Evolutionary conservation across 129 eudicot genomes (phyloP).

Genomic region (Flaveria bidentis): DNA sequence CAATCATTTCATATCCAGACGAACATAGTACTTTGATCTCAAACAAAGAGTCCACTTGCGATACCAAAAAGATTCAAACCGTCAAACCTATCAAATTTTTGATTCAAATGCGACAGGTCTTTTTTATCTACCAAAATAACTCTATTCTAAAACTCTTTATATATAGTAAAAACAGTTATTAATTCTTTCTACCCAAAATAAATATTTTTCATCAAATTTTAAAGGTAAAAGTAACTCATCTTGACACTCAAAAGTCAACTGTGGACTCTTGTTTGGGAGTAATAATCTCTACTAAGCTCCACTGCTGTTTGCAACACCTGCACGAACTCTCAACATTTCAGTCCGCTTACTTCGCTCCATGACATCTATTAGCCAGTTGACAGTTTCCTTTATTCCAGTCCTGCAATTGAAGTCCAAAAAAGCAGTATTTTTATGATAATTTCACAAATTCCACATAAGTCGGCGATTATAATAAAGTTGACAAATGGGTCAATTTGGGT

Average conservation of each 20-base stretch:
- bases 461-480: background rate
- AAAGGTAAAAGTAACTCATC: conserved; percentile 24
- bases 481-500: background rate
- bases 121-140: conserved; percentile 26
- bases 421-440: background rate
- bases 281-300: conserved; percentile 39
- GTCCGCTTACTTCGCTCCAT: conserved; percentile 96
- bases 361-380: conserved; percentile 89
- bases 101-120: background rate
- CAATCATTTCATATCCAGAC: background rate
- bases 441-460: background rate
- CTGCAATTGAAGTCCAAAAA: conserved; percentile 43
- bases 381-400: conserved; percentile 81
- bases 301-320: conserved; percentile 55
- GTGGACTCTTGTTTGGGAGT: conserved; percentile 26
- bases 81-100: conserved; percentile 10
- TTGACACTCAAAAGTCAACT: conserved; percentile 15
- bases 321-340: conserved; percentile 82
- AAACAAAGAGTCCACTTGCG: conserved; percentile 3
- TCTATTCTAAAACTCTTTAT: conserved; percentile 27
- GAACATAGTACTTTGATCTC: background rate
- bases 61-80: background rate
- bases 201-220: conserved; percentile 20
- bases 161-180: conserved; percentile 25
- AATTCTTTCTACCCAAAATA: conserved; percentile 32